phyloP scores from a whole-genome alignment of 768 basidiomycete genomes.

The Pilatotrama ljubarskyi region DNA sequence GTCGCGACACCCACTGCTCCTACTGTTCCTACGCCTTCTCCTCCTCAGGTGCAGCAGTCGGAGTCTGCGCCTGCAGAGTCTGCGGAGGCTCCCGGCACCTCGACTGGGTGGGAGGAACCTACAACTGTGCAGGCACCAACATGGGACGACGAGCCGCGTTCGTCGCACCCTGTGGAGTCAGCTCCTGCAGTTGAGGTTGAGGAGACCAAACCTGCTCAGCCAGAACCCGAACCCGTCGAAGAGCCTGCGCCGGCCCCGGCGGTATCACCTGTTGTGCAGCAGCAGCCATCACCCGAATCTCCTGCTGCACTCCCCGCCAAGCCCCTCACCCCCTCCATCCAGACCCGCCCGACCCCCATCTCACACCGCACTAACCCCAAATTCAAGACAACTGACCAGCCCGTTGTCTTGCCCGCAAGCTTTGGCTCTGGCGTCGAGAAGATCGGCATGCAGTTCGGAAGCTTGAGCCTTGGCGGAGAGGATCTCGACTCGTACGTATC shows the following conservation, averaged over 20 bases:
- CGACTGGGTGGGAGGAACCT: constrained; percentile 38
- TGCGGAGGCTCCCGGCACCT: constrained; percentile 9
- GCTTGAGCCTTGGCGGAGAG: constrained; percentile 74
- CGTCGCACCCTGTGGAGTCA: constrained; percentile 24
- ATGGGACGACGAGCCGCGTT: constrained; percentile 39
- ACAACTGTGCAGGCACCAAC: constrained; percentile 37
- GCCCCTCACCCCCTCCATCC: constrained; percentile 44
- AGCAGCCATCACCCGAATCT: constrained; percentile 24
- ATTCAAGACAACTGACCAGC: constrained; percentile 74
- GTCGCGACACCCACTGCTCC: constrained; percentile 24
- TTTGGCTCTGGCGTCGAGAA: constrained; percentile 69
- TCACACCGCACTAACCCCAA: constrained; percentile 60
- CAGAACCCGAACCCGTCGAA: constrained; percentile 38
- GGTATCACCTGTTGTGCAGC: constrained; percentile 8
- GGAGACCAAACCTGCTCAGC: constrained; percentile 13
- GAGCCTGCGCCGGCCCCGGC: constrained; percentile 49
- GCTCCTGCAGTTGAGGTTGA: constrained; percentile 22
- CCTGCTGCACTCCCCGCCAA: constrained; percentile 34
- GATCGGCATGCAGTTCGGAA: constrained; percentile 89
- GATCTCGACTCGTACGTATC: constrained; percentile 54
- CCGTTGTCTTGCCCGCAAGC: constrained; percentile 76
- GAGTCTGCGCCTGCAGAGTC: constrained; percentile 23
- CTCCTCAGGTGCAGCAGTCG: constrained; percentile 32
- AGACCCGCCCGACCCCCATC: constrained; percentile 51
- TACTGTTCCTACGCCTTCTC: constrained; percentile 30